phyloP scores from a whole-genome alignment of 1,284 basidiomycete species.

The Cryptococcus sp. region DNA sequence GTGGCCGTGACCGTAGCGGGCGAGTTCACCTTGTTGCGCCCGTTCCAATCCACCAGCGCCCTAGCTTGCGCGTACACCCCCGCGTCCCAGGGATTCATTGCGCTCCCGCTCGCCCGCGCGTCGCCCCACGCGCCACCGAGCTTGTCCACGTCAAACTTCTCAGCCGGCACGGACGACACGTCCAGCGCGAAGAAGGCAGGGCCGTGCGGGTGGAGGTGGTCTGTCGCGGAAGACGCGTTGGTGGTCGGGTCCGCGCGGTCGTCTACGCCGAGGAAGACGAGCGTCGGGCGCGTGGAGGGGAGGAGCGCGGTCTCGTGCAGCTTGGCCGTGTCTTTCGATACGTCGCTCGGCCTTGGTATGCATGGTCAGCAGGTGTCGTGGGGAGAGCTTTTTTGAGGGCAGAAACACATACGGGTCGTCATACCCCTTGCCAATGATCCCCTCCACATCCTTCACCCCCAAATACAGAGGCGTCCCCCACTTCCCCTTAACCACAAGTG shows the following conservation, averaged over 20 bases:
- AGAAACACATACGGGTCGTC: slow-evolving; percentile 30
- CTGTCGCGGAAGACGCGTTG: slow-evolving; percentile 56
- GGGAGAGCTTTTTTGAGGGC: no score
- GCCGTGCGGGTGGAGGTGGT: slow-evolving; percentile 63
- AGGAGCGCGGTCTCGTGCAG: slow-evolving; percentile 64
- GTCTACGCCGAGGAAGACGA: slow-evolving; percentile 75
- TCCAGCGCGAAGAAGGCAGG: slow-evolving; percentile 77
- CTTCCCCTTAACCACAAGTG: slow-evolving; percentile 47
- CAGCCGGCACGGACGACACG: slow-evolving; percentile 50
- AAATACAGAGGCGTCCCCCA: slow-evolving; percentile 56
- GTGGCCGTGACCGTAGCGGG: background rate
- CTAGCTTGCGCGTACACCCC: slow-evolving; percentile 71
- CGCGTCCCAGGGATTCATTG: slow-evolving; percentile 54
- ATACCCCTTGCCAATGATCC: slow-evolving; percentile 56
- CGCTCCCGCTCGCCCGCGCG: slow-evolving; percentile 60
- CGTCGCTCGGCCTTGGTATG: slow-evolving; percentile 3
- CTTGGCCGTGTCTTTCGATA: slow-evolving; percentile 23
- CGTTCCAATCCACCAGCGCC: slow-evolving; percentile 85
- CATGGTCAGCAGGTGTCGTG: no score
- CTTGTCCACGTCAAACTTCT: slow-evolving; percentile 50
- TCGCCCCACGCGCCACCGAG: slow-evolving; percentile 62
- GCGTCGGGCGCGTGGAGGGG: slow-evolving; percentile 52
- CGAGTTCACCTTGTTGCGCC: slow-evolving; percentile 75
- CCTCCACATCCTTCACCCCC: slow-evolving; percentile 61
- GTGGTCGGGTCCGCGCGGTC: slow-evolving; percentile 54